phyloP scores from a whole-genome alignment of 1,284 basidiomycete genomes.

The Moesziomyces sp. region DNA sequence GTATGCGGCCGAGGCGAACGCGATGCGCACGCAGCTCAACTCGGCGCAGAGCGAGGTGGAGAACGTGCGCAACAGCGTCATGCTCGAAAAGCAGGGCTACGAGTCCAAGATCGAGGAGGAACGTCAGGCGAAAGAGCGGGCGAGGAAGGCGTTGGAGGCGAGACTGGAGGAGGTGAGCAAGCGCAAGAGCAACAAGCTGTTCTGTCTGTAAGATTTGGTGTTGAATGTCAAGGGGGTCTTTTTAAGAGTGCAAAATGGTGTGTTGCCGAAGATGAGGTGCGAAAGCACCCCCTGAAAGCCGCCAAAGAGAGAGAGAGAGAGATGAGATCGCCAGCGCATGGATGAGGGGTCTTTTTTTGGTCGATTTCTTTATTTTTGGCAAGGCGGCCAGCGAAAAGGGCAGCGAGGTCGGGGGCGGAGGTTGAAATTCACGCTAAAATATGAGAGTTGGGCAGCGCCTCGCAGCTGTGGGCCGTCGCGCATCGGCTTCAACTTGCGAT shows the following conservation, averaged over 20 bases:
- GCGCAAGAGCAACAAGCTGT: slow-evolving; percentile 57
- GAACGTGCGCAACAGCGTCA: slow-evolving; percentile 51
- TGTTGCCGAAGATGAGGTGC: neutral
- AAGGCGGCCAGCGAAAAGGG: too few relatives aligned
- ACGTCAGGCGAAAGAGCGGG: slow-evolving; percentile 57
- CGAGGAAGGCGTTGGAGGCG: slow-evolving; percentile 54
- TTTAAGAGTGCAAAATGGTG: too few relatives aligned
- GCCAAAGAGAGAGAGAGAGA: too few relatives aligned
- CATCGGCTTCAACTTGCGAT: too few relatives aligned
- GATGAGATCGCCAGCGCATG: too few relatives aligned
- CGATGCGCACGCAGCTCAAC: slow-evolving; percentile 53
- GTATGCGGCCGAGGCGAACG: slow-evolving; percentile 50
- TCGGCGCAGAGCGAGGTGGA: slow-evolving; percentile 57
- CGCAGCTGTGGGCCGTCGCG: too few relatives aligned
- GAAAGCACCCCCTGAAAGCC: too few relatives aligned
- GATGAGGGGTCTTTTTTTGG: too few relatives aligned
- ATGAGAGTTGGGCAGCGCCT: too few relatives aligned
- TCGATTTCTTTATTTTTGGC: too few relatives aligned
- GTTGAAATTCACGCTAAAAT: too few relatives aligned
- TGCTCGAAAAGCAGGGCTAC: slow-evolving; percentile 57
- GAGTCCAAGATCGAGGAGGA: slow-evolving; percentile 58
- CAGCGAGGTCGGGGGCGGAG: too few relatives aligned
- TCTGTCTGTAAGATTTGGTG: slow-evolving; percentile 49
- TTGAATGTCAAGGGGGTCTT: neutral
- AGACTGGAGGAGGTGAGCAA: slow-evolving; percentile 60